Evolutionary conservation across 2,329 filamentous ascomycete genomes (phyloP).

Genomic region (Zymoseptoria tritici): DNA sequence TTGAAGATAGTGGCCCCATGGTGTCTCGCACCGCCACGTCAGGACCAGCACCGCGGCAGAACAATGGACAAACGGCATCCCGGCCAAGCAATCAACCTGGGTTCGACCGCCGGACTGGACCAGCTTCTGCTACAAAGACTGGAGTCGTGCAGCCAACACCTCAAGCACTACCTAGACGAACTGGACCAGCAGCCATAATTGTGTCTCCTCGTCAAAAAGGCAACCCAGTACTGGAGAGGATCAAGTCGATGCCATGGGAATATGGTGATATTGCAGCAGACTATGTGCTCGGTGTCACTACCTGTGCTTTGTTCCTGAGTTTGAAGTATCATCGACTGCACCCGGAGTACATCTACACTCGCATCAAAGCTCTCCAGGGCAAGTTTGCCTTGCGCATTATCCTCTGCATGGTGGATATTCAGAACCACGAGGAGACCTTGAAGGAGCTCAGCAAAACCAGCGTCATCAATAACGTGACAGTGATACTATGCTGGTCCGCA

Average conservation of each 20-base stretch:
- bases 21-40: constrained; percentile 15
- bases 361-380: constrained; percentile 75
- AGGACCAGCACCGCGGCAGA: background rate
- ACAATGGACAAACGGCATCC: background rate
- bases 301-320: constrained; percentile 85
- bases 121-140: constrained; percentile 12
- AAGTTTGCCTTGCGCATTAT: constrained; percentile 83
- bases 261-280: constrained; percentile 95
- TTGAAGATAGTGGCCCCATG: constrained; percentile 16
- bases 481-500: constrained; percentile 90
- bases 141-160: constrained; percentile 64
- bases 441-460: constrained; percentile 90
- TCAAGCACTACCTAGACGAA: constrained; percentile 65
- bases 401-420: constrained; percentile 87
- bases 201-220: constrained; percentile 91
- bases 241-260: constrained; percentile 84
- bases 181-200: constrained; percentile 68
- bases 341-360: constrained; percentile 94
- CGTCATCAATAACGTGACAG: constrained; percentile 82
- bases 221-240: constrained; percentile 79
- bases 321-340: constrained; percentile 96
- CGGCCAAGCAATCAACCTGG: constrained; percentile 7
- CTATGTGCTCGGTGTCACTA: constrained; percentile 79
- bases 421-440: constrained; percentile 83
- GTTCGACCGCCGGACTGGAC: constrained; percentile 16